These are phyloP conservation scores for Persicaria maculosa DNA, from an alignment of 148 eudicot genomes.

Conservation along the genomic window DNA sequence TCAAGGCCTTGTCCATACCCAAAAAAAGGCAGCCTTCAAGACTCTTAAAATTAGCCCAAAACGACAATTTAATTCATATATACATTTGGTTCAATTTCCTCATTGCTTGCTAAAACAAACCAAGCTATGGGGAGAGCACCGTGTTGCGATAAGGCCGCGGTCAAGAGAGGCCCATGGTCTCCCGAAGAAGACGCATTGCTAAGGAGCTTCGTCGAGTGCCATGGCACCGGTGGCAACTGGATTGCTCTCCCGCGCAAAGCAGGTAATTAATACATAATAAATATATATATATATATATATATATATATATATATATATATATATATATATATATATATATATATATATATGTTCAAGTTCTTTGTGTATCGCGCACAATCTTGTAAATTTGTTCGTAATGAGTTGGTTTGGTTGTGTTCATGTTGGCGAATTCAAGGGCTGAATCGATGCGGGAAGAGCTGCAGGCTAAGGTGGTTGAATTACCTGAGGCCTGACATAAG, in stretches of 20 bases:
- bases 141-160: slow-evolving; percentile 33
- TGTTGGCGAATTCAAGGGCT: slow-evolving; percentile 26
- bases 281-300: background rate
- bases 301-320: slow-evolving; percentile 1
- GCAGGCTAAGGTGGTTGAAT: slow-evolving; percentile 59
- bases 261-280: slow-evolving; percentile 15
- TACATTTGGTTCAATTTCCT: background rate
- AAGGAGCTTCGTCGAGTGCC: slow-evolving; percentile 13
- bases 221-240: slow-evolving; percentile 34
- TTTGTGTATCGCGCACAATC: background rate
- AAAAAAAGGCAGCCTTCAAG: too few relatives aligned
- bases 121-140: slow-evolving; percentile 35
- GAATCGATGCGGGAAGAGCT: slow-evolving; percentile 65
- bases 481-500: slow-evolving; percentile 55
- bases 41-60: background rate
- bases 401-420: background rate
- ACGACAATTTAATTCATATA: background rate
- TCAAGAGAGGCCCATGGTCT: slow-evolving; percentile 38
- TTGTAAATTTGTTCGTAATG: background rate
- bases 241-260: slow-evolving; percentile 24
- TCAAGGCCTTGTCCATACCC: too few relatives aligned
- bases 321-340: background rate
- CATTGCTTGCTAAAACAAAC: background rate
- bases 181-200: slow-evolving; percentile 31
- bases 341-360: background rate